Base-by-base conservation (phyloP, 768 basidiomycete genomes). In the Rhizopogon vinicolor region DNA sequence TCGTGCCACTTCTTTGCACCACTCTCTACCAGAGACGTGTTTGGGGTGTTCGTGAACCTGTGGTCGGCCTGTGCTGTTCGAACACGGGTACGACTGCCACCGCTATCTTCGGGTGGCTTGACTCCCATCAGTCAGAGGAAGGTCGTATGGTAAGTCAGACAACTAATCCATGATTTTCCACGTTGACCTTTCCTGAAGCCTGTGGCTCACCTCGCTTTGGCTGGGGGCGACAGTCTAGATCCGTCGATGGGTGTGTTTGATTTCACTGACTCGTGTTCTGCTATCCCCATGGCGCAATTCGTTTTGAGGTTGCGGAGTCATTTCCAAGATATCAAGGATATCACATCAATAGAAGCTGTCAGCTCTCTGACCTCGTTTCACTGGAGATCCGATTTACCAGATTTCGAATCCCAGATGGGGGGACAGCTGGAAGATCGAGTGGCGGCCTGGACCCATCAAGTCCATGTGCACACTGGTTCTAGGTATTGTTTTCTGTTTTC, bases 21-120 rank as follows among this genome's bases (percentile, higher is more conserved):
- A 25, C 49, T 13, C 37, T 50, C 16, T 54, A 54, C 31, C 53
- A 54, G 35, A 31, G 53, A 14, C 45, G 16, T 9, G 28, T 49
- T 7, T 55, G 54, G 46, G 54, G 46, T 10, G 33, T 55, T n/a
- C 16, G 25, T n/a, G 39, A 55, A 41, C 54, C 54, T n/a, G 54
- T 41, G 12, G 48, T 55, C 14, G 54, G 54, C 29, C 40, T 41
- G 40, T 41, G 40, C 8, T 41, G 40, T n/a, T 41, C 40, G 7
- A 41, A n/a, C 40, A 41, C 40, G n/a, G 40, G n/a, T 8, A 41
- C 40, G n/a, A 41, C 7, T 41, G 40, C 40, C 40, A 41, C 40
- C 35, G n/a, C 16, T n/a, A 41, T 41, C n/a, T 41, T 41, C 40
- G 40, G 40, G 6, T 41, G 40, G 40, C 40, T 41, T 7, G n/a